These are phyloP conservation scores for Craterostigma plantagineum DNA, from an alignment of 257 asterid species.

Conservation along the genomic window DNA sequence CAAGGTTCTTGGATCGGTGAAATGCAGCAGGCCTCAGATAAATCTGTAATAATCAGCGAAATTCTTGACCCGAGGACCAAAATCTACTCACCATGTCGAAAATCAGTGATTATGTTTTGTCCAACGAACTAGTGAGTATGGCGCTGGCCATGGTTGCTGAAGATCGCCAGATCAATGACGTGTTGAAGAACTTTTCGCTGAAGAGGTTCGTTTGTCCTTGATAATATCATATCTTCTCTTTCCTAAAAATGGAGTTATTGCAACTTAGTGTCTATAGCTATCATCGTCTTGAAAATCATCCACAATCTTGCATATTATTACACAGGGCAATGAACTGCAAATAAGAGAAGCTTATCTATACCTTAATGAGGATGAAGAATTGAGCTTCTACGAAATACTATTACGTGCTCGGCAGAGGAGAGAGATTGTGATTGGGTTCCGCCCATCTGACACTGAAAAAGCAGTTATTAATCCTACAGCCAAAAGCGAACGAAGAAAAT, in stretches of 20 bases:
- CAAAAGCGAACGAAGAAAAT: conserved; percentile 35
- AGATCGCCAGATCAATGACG: conserved; percentile 81
- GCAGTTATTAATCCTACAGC: conserved; percentile 57
- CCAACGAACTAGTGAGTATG: conserved; percentile 91
- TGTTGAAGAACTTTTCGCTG: conserved; percentile 86
- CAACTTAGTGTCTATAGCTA: no score
- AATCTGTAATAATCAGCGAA: conserved; percentile 85
- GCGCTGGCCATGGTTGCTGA: conserved; percentile 94
- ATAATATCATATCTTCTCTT: no score
- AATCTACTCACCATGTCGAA: conserved; percentile 70
- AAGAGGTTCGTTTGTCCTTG: conserved; percentile 35
- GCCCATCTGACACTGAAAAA: conserved; percentile 41
- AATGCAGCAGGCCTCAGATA: conserved; percentile 90
- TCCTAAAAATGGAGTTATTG: no score
- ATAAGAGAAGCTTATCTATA: conserved; percentile 63
- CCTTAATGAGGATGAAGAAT: conserved; percentile 43
- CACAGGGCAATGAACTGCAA: conserved; percentile 82
- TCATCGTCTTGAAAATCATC: no score
- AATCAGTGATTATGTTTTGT: conserved; percentile 76
- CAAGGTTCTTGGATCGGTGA: conserved; percentile 95
- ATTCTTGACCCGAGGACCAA: conserved; percentile 90
- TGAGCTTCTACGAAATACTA: conserved; percentile 73
- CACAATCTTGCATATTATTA: no score
- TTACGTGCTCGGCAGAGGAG: conserved; percentile 70
- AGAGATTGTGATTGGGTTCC: conserved; percentile 70